Evolutionary conservation across 2,329 filamentous ascomycete species (phyloP), one percentile per base, ranked within the genome.

Genomic region (Graphilbum ipis-grandicollis): DNA sequence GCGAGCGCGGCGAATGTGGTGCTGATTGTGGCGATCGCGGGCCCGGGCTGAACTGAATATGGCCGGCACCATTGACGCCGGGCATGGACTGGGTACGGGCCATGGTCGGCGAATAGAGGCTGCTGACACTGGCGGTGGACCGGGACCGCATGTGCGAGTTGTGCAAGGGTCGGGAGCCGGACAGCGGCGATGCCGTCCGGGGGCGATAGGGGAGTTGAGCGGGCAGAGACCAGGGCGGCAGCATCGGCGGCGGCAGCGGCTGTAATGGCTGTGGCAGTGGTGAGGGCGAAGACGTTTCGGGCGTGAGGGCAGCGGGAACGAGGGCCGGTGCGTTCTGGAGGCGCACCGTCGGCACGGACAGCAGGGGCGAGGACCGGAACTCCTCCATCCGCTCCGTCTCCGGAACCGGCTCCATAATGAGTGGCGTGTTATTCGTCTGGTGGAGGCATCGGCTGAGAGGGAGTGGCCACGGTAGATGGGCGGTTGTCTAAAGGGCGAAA

Each of bases 351-450:
- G 70, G 67, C 32, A 73, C 53, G 22, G 58, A 62, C 29, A 70
- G 67, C 28, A 73, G 56, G 45, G 70, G 69, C 36, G 68, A 65
- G 38, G 69, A 56, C 43, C 63, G 66, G 50, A 77, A 78, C 52
- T 71, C 70, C 60, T 76, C 71, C 66, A 78, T 71, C 44, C 71
- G 64, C 60, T 77, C 70, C 35, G 72, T 74, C 59, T 78, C 73
- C 46, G 73, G 73, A 49, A 78, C 73, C 40, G 72, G 70, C 55
- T 78, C 73, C 73, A 78, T 78, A 47, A 47, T 54, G 52, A 35
- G 38, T n/a, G n/a, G n/a, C n/a, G n/a, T n/a, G n/a, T n/a, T n/a
- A n/a, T n/a, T n/a, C n/a, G n/a, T n/a, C n/a, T n/a, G n/a, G n/a
- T n/a, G n/a, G n/a, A n/a, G n/a, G n/a, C n/a, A n/a, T n/a, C n/a